Evolutionary conservation across 2,329 filamentous ascomycete species (phyloP), one percentile per base, ranked within the genome.

Genomic region (Colletotrichum godetiae): DNA sequence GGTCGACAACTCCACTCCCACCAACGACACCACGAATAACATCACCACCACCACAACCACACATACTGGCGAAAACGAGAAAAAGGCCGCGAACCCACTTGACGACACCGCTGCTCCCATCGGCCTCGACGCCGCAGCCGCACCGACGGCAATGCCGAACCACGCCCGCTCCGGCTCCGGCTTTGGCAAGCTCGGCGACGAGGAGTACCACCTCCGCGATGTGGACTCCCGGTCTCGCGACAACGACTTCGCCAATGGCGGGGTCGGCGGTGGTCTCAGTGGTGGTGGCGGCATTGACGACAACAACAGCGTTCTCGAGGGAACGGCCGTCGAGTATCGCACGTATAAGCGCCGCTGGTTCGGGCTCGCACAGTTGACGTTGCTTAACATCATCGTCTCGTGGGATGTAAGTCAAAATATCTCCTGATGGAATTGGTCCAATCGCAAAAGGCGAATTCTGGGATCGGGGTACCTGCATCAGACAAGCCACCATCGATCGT

Each of bases 301-400:
- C 52, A 76, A 76, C 12, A 75, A 65, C 60, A 79, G 77, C 68
- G 75, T 80, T 19, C 72, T 78, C n/a, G 76, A 79, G 68, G 80
- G 77, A 33, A 68, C 75, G 11, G 76, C 80, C 24, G 78, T 74
- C n/a, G 78, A 80, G 73, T 86, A 86, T 68, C 81, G 81, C 66
- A 85, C 84, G 12, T 98, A 98, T 81, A 96, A 93, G 84, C 90
- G 95, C 79, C 90, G 97, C 57, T 99, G 95, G 92, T 94, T 98
- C 81, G 97, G 97, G 0, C 86, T 99, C 64, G 84, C 90, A 27
- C 94, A 98, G 82, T 84, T 98, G 79, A 93, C 95, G 7, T 83
- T 98, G 78, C 86, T 98, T 83, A 99, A 98, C 81, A 92, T 98
- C 68, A 91, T 98, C 74, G 93, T 98, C 55, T 97, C 94, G 79